Evolutionary conservation across 2,329 filamentous ascomycete genomes (phyloP).

Genomic region (Aspergillus udagawae): DNA sequence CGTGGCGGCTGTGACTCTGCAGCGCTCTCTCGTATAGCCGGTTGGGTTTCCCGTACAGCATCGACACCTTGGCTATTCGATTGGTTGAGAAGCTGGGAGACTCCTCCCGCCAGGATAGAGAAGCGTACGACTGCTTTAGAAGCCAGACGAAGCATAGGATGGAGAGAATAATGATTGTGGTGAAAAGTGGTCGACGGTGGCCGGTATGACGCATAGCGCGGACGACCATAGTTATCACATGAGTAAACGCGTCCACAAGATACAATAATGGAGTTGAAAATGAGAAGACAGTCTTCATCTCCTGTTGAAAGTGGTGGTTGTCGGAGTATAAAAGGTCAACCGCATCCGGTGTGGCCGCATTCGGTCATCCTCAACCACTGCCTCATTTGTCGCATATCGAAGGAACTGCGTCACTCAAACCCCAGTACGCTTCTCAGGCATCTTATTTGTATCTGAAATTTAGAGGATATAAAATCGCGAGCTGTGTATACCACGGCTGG

Average conservation of each 20-base stretch:
- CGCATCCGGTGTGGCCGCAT: too few relatives aligned
- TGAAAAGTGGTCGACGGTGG: neutral
- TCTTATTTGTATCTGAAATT: too few relatives aligned
- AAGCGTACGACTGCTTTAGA: neutral
- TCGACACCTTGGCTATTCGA: conserved; percentile 30
- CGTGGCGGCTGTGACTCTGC: too few relatives aligned
- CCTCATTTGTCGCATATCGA: too few relatives aligned
- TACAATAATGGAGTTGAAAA: too few relatives aligned
- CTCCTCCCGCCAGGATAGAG: neutral
- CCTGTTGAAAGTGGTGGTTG: neutral
- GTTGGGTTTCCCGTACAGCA: conserved; percentile 30
- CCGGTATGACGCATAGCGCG: neutral
- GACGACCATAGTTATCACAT: neutral
- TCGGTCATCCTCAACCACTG: too few relatives aligned
- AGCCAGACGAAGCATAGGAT: neutral
- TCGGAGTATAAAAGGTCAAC: too few relatives aligned
- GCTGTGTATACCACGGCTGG: too few relatives aligned
- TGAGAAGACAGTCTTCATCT: neutral
- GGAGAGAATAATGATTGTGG: neutral
- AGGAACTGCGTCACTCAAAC: too few relatives aligned
- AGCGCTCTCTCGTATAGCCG: too few relatives aligned
- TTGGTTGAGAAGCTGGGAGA: neutral
- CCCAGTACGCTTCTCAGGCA: too few relatives aligned
- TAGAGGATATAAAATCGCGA: too few relatives aligned
- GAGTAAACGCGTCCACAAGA: neutral